Percentiles rank a stretch among this genome's conserved stretches.
phyloP scores from a whole-genome alignment of 2,329 filamentous ascomycete genomes.

The Monosporascus ibericus region DNA sequence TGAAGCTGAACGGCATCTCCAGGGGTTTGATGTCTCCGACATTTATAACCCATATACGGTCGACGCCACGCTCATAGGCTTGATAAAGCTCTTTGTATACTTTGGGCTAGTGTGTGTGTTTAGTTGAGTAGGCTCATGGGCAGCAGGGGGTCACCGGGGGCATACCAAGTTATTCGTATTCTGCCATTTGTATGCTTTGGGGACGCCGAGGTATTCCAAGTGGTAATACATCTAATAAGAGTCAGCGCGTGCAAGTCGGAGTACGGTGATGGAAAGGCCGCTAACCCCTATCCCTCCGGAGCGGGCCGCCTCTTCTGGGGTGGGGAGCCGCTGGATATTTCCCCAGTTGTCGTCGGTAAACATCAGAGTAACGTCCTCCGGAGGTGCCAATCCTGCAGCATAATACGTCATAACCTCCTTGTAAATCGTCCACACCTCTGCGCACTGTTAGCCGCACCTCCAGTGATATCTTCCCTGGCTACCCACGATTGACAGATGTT shows the following conservation, averaged over 20 bases:
- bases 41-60: conserved; percentile 61
- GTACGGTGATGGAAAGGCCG: neutral
- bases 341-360: conserved; percentile 68
- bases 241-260: neutral
- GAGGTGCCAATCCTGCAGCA: conserved; percentile 27
- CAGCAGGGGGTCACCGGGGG: conserved; percentile 26
- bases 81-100: conserved; percentile 45
- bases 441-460: neutral
- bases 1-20: conserved; percentile 18
- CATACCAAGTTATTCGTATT: conserved; percentile 57
- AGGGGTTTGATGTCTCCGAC: conserved; percentile 61
- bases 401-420: conserved; percentile 62
- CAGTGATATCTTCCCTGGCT: neutral
- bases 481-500: conserved; percentile 36
- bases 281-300: conserved; percentile 55
- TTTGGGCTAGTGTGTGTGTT: conserved; percentile 5
- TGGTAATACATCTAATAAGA: conserved; percentile 44
- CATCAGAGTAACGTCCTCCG: conserved; percentile 61
- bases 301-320: conserved; percentile 52
- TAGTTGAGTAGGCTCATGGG: neutral
- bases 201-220: conserved; percentile 45
- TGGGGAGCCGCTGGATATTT: conserved; percentile 56
- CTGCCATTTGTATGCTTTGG: conserved; percentile 51
- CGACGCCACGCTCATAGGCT: conserved; percentile 51
- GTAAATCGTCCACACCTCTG: conserved; percentile 58